phyloP scores from a whole-genome alignment of 2,329 filamentous ascomycete genomes.

The Parastagonospora nodorum region DNA sequence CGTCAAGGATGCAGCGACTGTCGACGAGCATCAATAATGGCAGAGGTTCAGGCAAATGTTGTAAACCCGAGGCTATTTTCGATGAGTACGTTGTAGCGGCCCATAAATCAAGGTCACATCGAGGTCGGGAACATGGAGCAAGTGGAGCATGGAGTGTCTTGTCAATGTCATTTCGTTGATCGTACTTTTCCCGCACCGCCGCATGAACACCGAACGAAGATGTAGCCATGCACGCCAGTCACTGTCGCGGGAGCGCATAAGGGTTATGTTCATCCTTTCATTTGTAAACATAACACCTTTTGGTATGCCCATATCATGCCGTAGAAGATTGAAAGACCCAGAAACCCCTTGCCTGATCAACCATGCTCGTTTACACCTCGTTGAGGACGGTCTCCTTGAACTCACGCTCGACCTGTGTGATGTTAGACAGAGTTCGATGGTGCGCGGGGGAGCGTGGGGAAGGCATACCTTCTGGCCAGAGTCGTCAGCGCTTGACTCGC shows the following conservation, averaged over 20 bases:
- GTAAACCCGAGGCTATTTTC: too few species aligned
- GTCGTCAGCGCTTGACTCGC: conserved; percentile 95
- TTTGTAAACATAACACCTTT: conserved; percentile 51
- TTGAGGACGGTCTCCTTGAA: conserved; percentile 99
- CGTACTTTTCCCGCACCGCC: conserved; percentile 41
- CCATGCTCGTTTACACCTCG: conserved; percentile 73
- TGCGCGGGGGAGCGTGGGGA: neutral
- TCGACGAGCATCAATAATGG: too few species aligned
- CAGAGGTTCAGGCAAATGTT: too few species aligned
- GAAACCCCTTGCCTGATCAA: conserved; percentile 45
- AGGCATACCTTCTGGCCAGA: conserved; percentile 84
- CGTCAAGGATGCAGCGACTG: too few species aligned
- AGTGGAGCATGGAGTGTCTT: conserved; percentile 19
- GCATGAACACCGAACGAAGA: conserved; percentile 41
- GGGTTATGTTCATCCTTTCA: conserved; percentile 47
- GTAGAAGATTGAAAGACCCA: conserved; percentile 47
- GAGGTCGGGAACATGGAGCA: neutral
- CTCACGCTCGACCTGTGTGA: conserved; percentile 72
- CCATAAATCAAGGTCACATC: neutral
- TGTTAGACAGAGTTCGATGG: conserved; percentile 4
- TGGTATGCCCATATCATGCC: conserved; percentile 49
- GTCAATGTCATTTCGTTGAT: conserved; percentile 45
- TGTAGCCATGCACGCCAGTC: conserved; percentile 43
- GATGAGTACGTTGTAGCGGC: neutral
- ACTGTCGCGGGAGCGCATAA: conserved; percentile 40